Base-by-base conservation (phyloP, 2,329 filamentous ascomycete species). In the Sarocladium oryzae region DNA sequence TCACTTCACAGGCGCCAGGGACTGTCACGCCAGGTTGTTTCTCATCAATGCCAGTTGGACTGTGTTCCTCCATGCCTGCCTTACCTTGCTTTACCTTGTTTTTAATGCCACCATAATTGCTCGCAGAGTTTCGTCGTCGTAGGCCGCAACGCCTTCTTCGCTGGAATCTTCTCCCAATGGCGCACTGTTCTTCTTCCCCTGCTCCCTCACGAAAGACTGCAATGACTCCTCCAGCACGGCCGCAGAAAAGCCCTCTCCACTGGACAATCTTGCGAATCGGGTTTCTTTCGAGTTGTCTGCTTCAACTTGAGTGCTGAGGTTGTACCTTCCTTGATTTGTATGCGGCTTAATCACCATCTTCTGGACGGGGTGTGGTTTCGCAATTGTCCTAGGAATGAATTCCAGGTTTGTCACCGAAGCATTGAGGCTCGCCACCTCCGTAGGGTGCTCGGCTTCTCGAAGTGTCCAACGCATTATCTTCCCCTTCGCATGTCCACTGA, bases 381-480 rank as follows among this genome's bases (percentile, higher is more conserved):
- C 20, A 24, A 18, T 49, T 3, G 30, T 37, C 3, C 33, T 16
- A 37, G 46, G 32, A 37, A 26, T 37, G 67, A 93, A 87, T n/a
- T 76, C 64, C 21, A 97, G 62, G 58, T 95, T 96, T 10, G 88
- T 93, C 30, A 96, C 83, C 16, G 89, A 83, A 3, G 89, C 86
- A 51, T 89, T 89, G 52, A 95, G 77, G 53, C 86, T 86, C 2
- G 81, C 76, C 43, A 92, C 62, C 50, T 85, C 82, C 2, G 82
- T 79, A 1, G 80, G 77, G 55, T 87, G 85, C 53, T 81, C 82
- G 54, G 81, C 80, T n/a, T 37, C 30, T 36, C 46, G 46, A 23
- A 92, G 76, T 63, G 89, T 88, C 92, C 92, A 97, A 51, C 79
- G 76, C 28, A 89, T 72, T 36, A 96, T 77, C 61, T 87, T 88